Evolutionary conservation across 2,329 filamentous ascomycete species (phyloP), one percentile per base, ranked within the genome.

Genomic region (Myriosclerotinia curreyana): DNA sequence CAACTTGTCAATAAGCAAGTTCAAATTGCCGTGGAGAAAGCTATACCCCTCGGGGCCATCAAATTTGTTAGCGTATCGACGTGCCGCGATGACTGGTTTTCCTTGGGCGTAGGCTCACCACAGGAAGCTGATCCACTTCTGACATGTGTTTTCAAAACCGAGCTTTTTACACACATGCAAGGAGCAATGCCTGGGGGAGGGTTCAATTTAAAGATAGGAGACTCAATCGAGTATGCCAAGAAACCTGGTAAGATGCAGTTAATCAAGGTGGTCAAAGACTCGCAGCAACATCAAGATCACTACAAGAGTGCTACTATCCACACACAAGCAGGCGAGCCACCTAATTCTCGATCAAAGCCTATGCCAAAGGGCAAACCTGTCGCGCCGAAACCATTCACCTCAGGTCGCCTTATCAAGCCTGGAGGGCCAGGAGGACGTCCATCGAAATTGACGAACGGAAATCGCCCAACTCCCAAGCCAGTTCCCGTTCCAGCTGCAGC

Each of bases 281-380:
- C 93, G 0, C 84, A 87, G 60, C 83, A 89, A 60, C 79, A 82
- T 4, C 87, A 87, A 55, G 95, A 99, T 76, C 84, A 87, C 68
- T 99, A 99, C 82, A 99, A 99, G 84, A 97, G 92, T 75, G 88
- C 91, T 66, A 88, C 88, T 20, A 87, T 99, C 62, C 95, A 97
- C 75, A 96, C 93, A 0, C 88, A 87, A 52, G 86, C 83, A 51
- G 95, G 95, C 68, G 91, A 98, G 77, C 84, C 92, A 31, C 83
- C 94, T 12, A 93, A 85, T 74, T 96, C 93, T 0, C 81, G 86
- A 9, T 97, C 94, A 7, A 87, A 83, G 70, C 91, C 92, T 1
- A 96, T 92, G 60, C 95, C 95, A 0, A 92, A 91, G 75, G 89
- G 87, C 66, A 97, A 94, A 76, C 90, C 91, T 50, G 84, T 96